phyloP scores from a whole-genome alignment of 164 flowering plant genomes.

The Magnolia kwangsiensis region DNA sequence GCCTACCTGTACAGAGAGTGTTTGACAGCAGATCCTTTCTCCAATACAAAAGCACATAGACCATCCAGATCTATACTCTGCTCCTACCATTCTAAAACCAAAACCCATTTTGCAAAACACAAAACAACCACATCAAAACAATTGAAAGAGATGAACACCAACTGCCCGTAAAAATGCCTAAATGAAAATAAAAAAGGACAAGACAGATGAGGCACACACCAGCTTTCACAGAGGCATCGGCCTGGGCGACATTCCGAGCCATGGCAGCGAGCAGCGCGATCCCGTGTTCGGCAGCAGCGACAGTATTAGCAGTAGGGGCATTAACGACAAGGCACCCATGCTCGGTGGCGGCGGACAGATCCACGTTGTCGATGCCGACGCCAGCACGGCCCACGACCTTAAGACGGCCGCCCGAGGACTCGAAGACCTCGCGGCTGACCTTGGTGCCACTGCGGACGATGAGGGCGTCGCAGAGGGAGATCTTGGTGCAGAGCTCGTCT shows the following conservation, averaged over 20 bases:
- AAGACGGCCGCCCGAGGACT: slow-evolving; percentile 60
- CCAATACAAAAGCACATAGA: background rate
- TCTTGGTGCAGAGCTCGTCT: slow-evolving; percentile 86
- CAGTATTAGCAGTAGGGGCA: slow-evolving; percentile 81
- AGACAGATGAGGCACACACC: slow-evolving; percentile 29
- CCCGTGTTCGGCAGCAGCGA: slow-evolving; percentile 91
- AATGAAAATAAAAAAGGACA: background rate
- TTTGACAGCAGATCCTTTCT: too few relatives aligned
- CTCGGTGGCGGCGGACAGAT: slow-evolving; percentile 80
- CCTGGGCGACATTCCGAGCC: slow-evolving; percentile 79
- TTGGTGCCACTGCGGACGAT: slow-evolving; percentile 88
- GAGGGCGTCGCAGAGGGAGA: slow-evolving; percentile 87
- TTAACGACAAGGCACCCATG: slow-evolving; percentile 82
- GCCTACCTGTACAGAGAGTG: too few relatives aligned
- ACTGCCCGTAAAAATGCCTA: background rate
- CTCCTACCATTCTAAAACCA: background rate
- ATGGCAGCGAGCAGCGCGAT: slow-evolving; percentile 72
- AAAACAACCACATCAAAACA: background rate
- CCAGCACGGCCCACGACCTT: slow-evolving; percentile 94
- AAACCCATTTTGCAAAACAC: background rate
- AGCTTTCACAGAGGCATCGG: slow-evolving; percentile 78
- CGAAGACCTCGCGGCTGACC: slow-evolving; percentile 77
- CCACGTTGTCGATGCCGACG: slow-evolving; percentile 87
- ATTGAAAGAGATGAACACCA: background rate
- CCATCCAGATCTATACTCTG: background rate